A percentile compares a stretch with the other conserved stretches of the same genome.
phyloP scores from a whole-genome alignment of 202 grass and related monocot genomes.

The Hordeum pubiflorum region DNA sequence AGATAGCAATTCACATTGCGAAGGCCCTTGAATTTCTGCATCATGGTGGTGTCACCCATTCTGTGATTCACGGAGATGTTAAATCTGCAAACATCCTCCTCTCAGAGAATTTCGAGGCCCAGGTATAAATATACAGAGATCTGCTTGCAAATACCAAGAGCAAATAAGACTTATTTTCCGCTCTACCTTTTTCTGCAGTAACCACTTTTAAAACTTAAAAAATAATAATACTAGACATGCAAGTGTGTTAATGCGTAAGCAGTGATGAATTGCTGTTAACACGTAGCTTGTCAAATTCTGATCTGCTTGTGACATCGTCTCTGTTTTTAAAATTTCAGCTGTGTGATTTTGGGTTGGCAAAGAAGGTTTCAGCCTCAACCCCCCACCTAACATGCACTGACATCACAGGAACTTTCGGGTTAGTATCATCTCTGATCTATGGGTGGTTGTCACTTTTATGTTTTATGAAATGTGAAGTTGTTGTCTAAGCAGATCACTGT shows the following conservation, averaged over 20 bases:
- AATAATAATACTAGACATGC: neutral
- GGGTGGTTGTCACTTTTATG: neutral
- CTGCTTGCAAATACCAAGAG: slow-evolving; percentile 4
- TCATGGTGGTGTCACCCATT: slow-evolving; percentile 33
- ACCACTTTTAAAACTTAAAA: neutral
- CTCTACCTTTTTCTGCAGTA: neutral
- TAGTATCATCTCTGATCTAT: slow-evolving; percentile 22
- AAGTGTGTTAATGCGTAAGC: neutral
- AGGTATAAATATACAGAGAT: slow-evolving; percentile 44
- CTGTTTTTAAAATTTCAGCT: slow-evolving; percentile 54
- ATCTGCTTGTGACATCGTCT: slow-evolving; percentile 29
- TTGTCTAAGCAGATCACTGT: slow-evolving; percentile 18
- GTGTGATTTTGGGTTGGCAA: slow-evolving; percentile 95
- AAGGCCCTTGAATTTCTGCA: slow-evolving; percentile 85
- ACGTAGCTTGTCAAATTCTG: slow-evolving; percentile 4
- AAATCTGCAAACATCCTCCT: slow-evolving; percentile 96
- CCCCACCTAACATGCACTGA: slow-evolving; percentile 63
- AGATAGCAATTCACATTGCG: slow-evolving; percentile 57
- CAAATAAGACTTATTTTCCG: neutral
- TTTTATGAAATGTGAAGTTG: slow-evolving; percentile 15
- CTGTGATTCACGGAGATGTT: slow-evolving; percentile 87
- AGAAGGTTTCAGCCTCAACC: slow-evolving; percentile 58
- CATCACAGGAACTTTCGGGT: slow-evolving; percentile 96
- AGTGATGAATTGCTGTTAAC: slow-evolving; percentile 1
- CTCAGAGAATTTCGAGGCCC: slow-evolving; percentile 59